These are phyloP conservation scores for Catenaria anguillulae DNA, from an alignment of 371 early-diverging fungal species.

Conservation along the genomic window DNA sequence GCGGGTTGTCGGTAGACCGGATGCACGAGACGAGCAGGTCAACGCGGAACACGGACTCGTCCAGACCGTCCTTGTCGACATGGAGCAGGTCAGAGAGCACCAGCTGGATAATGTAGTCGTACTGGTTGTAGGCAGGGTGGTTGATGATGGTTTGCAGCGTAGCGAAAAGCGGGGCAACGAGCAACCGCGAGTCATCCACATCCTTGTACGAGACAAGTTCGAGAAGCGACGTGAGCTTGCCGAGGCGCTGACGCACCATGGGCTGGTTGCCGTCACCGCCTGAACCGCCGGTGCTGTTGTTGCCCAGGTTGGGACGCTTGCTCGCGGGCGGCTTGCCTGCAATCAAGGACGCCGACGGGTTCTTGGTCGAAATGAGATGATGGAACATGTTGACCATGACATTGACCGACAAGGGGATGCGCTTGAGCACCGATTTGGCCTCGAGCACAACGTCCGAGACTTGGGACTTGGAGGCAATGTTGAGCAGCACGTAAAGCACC, in stretches of 20 bases:
- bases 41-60: slow-evolving; percentile 43
- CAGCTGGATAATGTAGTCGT: slow-evolving; percentile 79
- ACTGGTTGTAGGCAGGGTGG: slow-evolving; percentile 32
- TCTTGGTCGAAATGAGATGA: slow-evolving; percentile 14
- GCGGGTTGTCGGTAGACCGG: slow-evolving; percentile 80
- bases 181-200: slow-evolving; percentile 23
- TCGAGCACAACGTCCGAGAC: slow-evolving; percentile 39
- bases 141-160: slow-evolving; percentile 52
- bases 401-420: slow-evolving; percentile 35
- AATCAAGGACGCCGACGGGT: slow-evolving; percentile 13
- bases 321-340: slow-evolving; percentile 16
- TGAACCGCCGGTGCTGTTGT: slow-evolving; percentile 12
- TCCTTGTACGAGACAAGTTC: slow-evolving; percentile 51
- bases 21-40: slow-evolving; percentile 81
- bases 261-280: slow-evolving; percentile 4
- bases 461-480: slow-evolving; percentile 42
- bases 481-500: slow-evolving; percentile 43
- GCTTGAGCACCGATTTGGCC: slow-evolving; percentile 37
- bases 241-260: slow-evolving; percentile 24
- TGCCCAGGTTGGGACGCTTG: slow-evolving; percentile 12
- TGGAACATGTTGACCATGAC: slow-evolving; percentile 30
- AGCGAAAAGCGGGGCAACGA: slow-evolving; percentile 56
- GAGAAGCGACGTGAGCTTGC: slow-evolving; percentile 42
- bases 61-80: background rate
- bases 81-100: slow-evolving; percentile 44